phyloP scores from a whole-genome alignment of 1,139 yeast species.

The Geotrichum klebahnii region DNA sequence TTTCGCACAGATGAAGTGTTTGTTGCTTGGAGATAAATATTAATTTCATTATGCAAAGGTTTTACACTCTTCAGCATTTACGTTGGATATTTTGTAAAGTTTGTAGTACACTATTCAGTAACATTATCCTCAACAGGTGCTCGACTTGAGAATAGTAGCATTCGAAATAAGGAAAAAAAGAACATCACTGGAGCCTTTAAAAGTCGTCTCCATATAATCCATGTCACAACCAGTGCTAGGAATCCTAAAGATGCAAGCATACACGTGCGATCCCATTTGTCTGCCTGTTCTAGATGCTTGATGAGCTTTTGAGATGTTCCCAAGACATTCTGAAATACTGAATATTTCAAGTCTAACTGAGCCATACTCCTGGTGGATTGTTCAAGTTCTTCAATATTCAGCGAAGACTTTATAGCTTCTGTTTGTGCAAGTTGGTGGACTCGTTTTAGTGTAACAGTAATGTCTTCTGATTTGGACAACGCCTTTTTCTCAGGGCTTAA shows the following conservation, averaged over 20 bases:
- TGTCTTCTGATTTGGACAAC: conserved; percentile 49
- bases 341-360: conserved; percentile 50
- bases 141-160: conserved; percentile 8
- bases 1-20: conserved; percentile 90
- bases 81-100: too few relatives aligned
- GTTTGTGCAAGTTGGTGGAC: conserved; percentile 52
- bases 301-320: conserved; percentile 55
- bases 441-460: conserved; percentile 51
- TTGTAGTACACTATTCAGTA: background rate
- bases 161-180: conserved; percentile 34
- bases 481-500: conserved; percentile 39
- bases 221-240: conserved; percentile 51
- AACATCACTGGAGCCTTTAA: conserved; percentile 54
- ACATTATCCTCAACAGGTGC: background rate
- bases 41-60: too few relatives aligned
- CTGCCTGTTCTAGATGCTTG: conserved; percentile 63
- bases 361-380: conserved; percentile 53
- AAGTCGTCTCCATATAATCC: conserved; percentile 65
- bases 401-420: conserved; percentile 51
- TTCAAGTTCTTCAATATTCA: conserved; percentile 58
- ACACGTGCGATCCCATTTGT: conserved; percentile 55
- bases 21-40: conserved; percentile 65
- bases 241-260: conserved; percentile 59
- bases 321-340: conserved; percentile 53
- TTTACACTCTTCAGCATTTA: too few relatives aligned